Conservation (phyloP, 306 rosid species). For the Castanopsis chinensis region DNA sequence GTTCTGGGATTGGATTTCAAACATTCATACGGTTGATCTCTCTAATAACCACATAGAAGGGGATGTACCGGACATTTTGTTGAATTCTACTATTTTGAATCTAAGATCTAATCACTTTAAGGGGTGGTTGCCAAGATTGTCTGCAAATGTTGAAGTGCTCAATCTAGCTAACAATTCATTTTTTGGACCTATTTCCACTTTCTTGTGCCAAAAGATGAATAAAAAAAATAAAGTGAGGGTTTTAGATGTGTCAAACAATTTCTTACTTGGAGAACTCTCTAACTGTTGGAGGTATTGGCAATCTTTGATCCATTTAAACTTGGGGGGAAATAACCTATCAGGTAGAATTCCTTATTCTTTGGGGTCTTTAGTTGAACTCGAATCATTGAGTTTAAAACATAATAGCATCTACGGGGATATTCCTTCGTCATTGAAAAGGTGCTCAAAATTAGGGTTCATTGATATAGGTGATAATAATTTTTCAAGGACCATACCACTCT, state of each 20-base stretch:
- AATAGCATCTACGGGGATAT: constrained; percentile 10
- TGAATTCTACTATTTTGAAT: too few relatives aligned
- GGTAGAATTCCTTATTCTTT: constrained; percentile 25
- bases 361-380: constrained; percentile 14
- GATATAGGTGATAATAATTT: constrained; percentile 30
- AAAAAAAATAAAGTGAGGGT: too few relatives aligned
- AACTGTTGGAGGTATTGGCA: constrained; percentile 28
- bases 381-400: constrained; percentile 17
- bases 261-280: constrained; percentile 20
- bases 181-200: too few relatives aligned
- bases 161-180: too few relatives aligned
- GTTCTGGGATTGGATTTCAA: constrained; percentile 7
- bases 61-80: background rate
- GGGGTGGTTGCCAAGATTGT: background rate
- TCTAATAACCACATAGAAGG: constrained; percentile 3
- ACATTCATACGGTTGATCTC: background rate
- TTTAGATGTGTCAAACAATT: background rate
- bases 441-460: constrained; percentile 24
- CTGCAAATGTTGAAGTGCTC: too few relatives aligned
- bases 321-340: constrained; percentile 24
- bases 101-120: too few relatives aligned
- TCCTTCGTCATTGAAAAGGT: constrained; percentile 18
- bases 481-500: background rate
- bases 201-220: too few relatives aligned
- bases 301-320: constrained; percentile 33